Conservation (phyloP, 2,329 filamentous ascomycete genomes). For the Fusarium sp. region DNA sequence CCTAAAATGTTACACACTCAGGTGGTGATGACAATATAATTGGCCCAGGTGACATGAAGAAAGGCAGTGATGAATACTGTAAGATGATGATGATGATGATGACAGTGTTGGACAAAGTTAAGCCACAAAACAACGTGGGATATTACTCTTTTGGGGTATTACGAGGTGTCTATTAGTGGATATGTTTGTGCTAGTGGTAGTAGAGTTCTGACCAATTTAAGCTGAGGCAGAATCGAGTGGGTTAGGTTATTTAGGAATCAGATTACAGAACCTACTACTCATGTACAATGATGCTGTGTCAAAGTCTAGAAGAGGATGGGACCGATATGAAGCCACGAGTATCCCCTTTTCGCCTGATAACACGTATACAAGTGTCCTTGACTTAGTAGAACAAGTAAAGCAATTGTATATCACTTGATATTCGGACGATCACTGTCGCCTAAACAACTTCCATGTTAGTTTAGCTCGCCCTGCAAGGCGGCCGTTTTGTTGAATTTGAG, state of each 20-base stretch:
- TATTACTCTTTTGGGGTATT: not conserved
- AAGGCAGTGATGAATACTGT: not conserved
- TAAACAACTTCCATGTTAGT: slow-evolving; percentile 43
- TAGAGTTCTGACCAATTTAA: slow-evolving; percentile 13
- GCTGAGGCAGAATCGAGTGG: slow-evolving; percentile 26
- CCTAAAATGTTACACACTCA: slow-evolving; percentile 33
- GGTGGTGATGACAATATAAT: slow-evolving; percentile 30
- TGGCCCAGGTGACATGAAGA: slow-evolving; percentile 31
- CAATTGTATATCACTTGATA: slow-evolving; percentile 17
- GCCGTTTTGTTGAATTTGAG: slow-evolving; percentile 34
- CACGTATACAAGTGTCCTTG: slow-evolving; percentile 1
- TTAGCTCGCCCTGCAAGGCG: slow-evolving; percentile 43
- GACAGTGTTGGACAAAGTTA: slow-evolving; percentile 11
- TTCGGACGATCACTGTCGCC: slow-evolving; percentile 2
- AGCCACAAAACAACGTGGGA: slow-evolving; percentile 8
- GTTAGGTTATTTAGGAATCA: slow-evolving; percentile 22
- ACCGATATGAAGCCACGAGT: slow-evolving; percentile 6
- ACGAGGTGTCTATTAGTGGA: not conserved
- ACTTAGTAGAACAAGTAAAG: not conserved
- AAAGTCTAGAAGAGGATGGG: not conserved
- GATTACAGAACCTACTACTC: slow-evolving; percentile 8
- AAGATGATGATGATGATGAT: slow-evolving; percentile 21
- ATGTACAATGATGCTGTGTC: slow-evolving; percentile 29
- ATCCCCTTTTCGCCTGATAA: slow-evolving; percentile 16
- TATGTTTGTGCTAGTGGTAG: not conserved